Base-by-base conservation (phyloP, 108 stramenopile genomes). In the Conticribra weissflogii region DNA sequence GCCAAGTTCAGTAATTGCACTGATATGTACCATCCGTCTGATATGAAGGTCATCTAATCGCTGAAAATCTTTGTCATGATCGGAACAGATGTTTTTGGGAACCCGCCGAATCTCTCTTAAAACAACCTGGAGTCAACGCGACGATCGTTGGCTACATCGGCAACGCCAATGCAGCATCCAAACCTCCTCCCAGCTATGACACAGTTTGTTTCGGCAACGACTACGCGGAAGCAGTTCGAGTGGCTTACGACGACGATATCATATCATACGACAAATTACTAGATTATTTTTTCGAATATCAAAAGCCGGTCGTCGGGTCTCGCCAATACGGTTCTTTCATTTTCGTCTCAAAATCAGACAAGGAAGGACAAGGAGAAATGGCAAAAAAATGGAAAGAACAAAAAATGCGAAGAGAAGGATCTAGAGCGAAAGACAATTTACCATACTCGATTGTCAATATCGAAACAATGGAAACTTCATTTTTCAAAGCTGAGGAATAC, bases 61-160 rank as follows among this genome's bases (percentile, higher is more conserved):
- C n/a, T n/a, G n/a, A n/a, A n/a, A n/a, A n/a, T n/a, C n/a, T n/a
- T n/a, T n/a, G n/a, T n/a, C n/a, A n/a, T n/a, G n/a, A n/a, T n/a
- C n/a, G n/a, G n/a, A n/a, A n/a, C 27, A 66, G 72, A 59, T 93
- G 92, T 59, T 93, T 90, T 74, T 93, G 92, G 89, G 83, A 82
- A 59, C 92, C 92, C 18, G 59, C 79, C 36, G 89, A 90, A 78
- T 61, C 76, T 32, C 59, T 93, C 45, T 74, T 87, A 0, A 81
- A 81, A 72, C 64, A 85, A 22, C 66, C 66, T 21, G 92, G 92
- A 30, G 81, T 93, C 7, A 66, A 81, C 8, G 83, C 85, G 53
- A 86, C 89, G 2, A 68, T 81, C 1, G 86, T 76, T 27, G 92
- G 92, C 41, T 93, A 89, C 61, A 85, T 85, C 14, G 92, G 92